Evolutionary conservation across 805 yeast species (phyloP), one percentile per base, ranked within the genome.

Genomic region (Debaryomyces hansenii): DNA sequence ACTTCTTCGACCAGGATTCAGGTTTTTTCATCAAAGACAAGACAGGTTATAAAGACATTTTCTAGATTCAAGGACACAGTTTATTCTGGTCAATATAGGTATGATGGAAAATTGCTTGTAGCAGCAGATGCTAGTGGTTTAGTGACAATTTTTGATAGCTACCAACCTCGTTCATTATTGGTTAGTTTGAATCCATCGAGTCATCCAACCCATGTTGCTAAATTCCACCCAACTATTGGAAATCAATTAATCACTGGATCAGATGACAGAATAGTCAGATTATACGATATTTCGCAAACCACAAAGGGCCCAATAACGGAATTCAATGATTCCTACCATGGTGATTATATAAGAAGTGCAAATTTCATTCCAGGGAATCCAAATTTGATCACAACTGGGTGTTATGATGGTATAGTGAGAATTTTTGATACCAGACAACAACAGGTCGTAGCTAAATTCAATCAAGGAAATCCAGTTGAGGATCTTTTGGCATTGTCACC

Each of bases 61-160:
- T 78, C 84, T 3, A 69, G 97, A 52, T 94, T 94, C 69, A 90
- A 88, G 62, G 98, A 92, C 58, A 84, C 91, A 0, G 99, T 90
- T 0, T 90, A 88, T 62, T 81, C 90, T 28, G 98, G 96, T 39
- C 96, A 90, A 63, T 92, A 84, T 66, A 79, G 98, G 59, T 79
- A 79, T 46, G 99, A 94, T 62, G 99, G 99, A 45, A 87, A 89
- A 62, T 77, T 94, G 39, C 66, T 94, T 24, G 95, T 87, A 16
- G 97, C 97, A 4, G 95, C 96, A 58, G 99, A 94, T 70, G 96
- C 96, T 11, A 82, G 94, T 3, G 99, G 99, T 15, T 64, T 89
- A 46, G 96, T 94, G 11, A 95, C 95, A 52, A 84, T 91, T 8
- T 92, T 87, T 61, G 97, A 94, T 64, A 83, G 96, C 28, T 74